Evolutionary conservation across 2,329 filamentous ascomycete species (phyloP), one percentile per base, ranked within the genome.

Genomic region (Aspergillus oerlinghausenensis): DNA sequence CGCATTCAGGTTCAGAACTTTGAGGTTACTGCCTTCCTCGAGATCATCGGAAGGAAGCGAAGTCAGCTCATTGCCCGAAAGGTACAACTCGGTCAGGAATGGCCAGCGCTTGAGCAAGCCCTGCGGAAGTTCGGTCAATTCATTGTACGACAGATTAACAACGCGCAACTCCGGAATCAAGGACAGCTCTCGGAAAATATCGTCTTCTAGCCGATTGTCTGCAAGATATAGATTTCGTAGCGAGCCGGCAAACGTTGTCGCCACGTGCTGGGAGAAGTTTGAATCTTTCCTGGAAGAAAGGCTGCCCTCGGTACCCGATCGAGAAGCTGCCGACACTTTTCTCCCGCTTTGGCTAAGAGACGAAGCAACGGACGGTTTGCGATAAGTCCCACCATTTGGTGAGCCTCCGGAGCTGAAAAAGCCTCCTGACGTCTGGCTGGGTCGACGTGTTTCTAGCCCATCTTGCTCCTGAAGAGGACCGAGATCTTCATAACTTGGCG

Each of bases 81-180:
- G 80, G 67, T 97, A 97, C 14, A 99, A 80, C 74, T 99, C 94
- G 0, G 90, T 87, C 17, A 99, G 83, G 67, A 94, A 87, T 38
- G 89, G 89, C 92, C 94, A 96, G 70, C 88, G 88, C 72, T 88
- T 89, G 66, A 99, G 88, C 1, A 92, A 90, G 55, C 92, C 84
- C 60, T 92, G 88, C 2, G 94, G 94, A 74, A 99, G 88, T 65
- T 99, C 94, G 58, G 89, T 92, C 49, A 99, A 83, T 61, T 92
- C 88, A 65, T 99, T 99, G 77, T 97, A 97, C 0, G 93, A 96
- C 32, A 99, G 75, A 65, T 99, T 99, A 57, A 99, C 82, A 25
- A 96, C 84, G 23, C 93, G 87, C 52, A 99, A 77, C 73, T 97
- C 94, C 2, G 86, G 82, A 3, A 97, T 82, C 3, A 93, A 79